Base-by-base conservation (phyloP, 306 rosid species). In the Inga oerstediana region DNA sequence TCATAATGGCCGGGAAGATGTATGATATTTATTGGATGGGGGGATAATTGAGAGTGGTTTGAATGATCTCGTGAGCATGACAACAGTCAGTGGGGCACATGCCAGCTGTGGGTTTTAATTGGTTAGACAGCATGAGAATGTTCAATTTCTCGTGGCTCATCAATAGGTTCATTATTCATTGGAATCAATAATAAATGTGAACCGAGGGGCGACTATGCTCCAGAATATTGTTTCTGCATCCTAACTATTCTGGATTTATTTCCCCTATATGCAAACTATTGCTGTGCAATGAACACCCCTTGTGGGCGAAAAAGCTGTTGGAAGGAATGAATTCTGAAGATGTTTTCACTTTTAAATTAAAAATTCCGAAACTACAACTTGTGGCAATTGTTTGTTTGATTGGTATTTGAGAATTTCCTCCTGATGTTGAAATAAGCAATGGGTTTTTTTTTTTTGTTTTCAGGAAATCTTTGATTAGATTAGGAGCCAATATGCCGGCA, bases 401-500 rank as follows among this genome's bases (percentile, higher is more conserved):
- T 32, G 54, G 61, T 78, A 16, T 39, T 22, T 52, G 49, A 8
- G 43, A 44, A 41, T 35, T 56, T 44, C 6, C 44, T 34, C 12
- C 65, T 3, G 8, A 17, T 76, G 22, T 65, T 66, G 68, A 80
- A 10, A 70, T 10, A 46, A 20, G 11, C 45, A 74, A 1, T 43
- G 2, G 10, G 16, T 58, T 20, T 2, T 7, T 7, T 2, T 7
- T 7, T 2, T 59, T 3, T 59, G 67, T 41, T 86, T 79, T 80
- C 98, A 97, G 98, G 90, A 94, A 89, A 77, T 87, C 98, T 5
- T 81, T 94, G 86, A 97, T 97, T 77, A 91, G 99, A 65, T 81
- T 97, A 80, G 99, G 99, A 59, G 98, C 99, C 41, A 97, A 97
- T 77, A 92, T 88, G 98, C 98, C 99, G 11, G 99, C 98, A 3